Evolutionary conservation across 1,284 basidiomycete species (phyloP), one percentile per base, ranked within the genome.

Genomic region (Peniophora sp.): DNA sequence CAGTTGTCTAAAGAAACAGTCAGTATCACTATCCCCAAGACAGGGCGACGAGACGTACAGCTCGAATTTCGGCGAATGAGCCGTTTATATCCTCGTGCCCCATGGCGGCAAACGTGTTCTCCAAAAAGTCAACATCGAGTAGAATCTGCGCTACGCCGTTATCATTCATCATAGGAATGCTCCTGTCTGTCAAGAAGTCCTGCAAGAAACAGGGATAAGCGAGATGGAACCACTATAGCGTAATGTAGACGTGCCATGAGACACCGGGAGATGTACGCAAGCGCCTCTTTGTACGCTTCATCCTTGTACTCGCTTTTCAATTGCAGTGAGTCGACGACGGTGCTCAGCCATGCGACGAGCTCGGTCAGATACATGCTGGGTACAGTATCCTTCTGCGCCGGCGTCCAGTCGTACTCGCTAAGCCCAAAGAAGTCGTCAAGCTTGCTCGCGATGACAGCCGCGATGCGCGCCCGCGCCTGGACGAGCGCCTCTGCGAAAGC

Each of bases 391-490:
- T 79, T 76, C 19, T 67, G 61, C 17, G 69, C 64, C 2, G 94
- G 89, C 48, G 85, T 88, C 92, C 93, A 97, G 60, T 97, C 86
- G 66, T 98, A 97, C 65, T 97, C 92, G 1, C 92, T 88, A 43
- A 97, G 73, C 53, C 92, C 96, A 60, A 97, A 92, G 71, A 97
- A 97, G 57, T 95, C 92, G 61, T 96, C 90, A n/a, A 99, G 81
- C 67, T 99, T 99, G 20, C 88, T 89, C 6, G 83, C 80, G 59
- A 99, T 94, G 43, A 96, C 79, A 10, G 75, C 73, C 24, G 87
- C 85, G 57, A 99, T 92, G 10, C 93, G 86, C 24, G 75, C 71
- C 53, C 89, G 80, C 2, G 94, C 89, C 38, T 80, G 75, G 17
- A 75, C 70, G 48, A 94, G 73, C 1, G 90, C 89, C 10, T 71